Evolutionary conservation across 148 eudicot genomes (phyloP).

Genomic region (Bassia scoparia): DNA sequence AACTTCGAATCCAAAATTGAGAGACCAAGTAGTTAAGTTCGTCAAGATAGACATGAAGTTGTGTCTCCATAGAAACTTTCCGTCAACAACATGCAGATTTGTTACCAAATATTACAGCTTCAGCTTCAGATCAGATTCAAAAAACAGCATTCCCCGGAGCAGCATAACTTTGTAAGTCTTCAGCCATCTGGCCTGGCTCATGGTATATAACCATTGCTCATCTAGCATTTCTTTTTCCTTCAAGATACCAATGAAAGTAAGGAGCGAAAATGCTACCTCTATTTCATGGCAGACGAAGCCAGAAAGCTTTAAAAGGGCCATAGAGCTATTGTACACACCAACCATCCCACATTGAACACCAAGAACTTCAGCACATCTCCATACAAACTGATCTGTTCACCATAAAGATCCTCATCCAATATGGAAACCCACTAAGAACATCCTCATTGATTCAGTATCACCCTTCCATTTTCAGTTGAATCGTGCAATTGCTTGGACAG

Average conservation of each 20-base stretch:
- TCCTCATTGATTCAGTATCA: conserved; percentile 19
- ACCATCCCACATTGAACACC: conserved; percentile 33
- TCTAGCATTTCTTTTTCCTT: conserved; percentile 15
- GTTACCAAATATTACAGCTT: conserved; percentile 9
- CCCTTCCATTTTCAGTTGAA: conserved; percentile 20
- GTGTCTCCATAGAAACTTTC: conserved; percentile 22
- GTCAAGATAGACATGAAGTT: conserved; percentile 22
- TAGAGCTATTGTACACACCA: conserved; percentile 17
- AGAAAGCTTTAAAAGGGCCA: conserved; percentile 20
- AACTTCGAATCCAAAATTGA: conserved; percentile 10
- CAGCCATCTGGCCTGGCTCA: conserved; percentile 23
- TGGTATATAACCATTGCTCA: conserved; percentile 22
- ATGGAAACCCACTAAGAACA: conserved; percentile 11
- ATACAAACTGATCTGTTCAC: conserved; percentile 20
- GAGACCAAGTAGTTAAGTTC: conserved; percentile 21
- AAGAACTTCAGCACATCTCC: conserved; percentile 32
- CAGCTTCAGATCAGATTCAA: conserved; percentile 18
- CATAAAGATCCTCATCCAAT: conserved; percentile 31
- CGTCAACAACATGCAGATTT: conserved; percentile 17
- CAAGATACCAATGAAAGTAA: conserved; percentile 24
- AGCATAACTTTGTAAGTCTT: conserved; percentile 21
- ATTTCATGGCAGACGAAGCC: not conserved
- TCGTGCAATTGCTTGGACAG: conserved; percentile 21
- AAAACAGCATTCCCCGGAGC: conserved; percentile 15
- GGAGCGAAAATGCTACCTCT: conserved; percentile 15